These are phyloP conservation scores for Chenopodium quinoa DNA, from an alignment of 148 eudicot genomes.

Conservation along the genomic window DNA sequence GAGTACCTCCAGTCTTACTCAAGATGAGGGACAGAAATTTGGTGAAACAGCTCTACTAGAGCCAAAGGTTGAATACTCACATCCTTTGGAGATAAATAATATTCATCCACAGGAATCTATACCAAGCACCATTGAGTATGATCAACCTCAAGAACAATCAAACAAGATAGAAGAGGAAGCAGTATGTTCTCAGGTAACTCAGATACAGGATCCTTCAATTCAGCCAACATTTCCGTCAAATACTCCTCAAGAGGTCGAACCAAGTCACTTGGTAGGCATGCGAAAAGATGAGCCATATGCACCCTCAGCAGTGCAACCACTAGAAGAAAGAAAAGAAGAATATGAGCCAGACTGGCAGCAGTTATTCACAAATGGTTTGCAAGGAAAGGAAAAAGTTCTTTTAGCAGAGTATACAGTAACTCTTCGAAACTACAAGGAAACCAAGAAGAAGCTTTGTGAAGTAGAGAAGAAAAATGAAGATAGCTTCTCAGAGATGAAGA, in stretches of 20 bases:
- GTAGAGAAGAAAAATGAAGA: slow-evolving; percentile 53
- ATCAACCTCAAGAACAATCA: background rate
- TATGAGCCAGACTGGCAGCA: slow-evolving; percentile 65
- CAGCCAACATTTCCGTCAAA: background rate
- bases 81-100: slow-evolving; percentile 4
- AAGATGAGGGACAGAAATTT: background rate
- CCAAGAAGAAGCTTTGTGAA: slow-evolving; percentile 61
- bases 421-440: slow-evolving; percentile 64
- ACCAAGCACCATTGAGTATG: background rate
- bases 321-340: slow-evolving; percentile 25
- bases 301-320: slow-evolving; percentile 11
- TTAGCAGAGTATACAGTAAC: slow-evolving; percentile 66
- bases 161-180: slow-evolving; percentile 20
- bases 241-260: slow-evolving; percentile 15
- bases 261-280: slow-evolving; percentile 11
- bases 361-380: slow-evolving; percentile 56
- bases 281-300: slow-evolving; percentile 15
- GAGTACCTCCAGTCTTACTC: slow-evolving; percentile 19
- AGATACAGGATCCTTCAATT: slow-evolving; percentile 13
- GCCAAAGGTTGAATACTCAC: slow-evolving; percentile 9
- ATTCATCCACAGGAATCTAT: background rate
- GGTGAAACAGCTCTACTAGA: slow-evolving; percentile 6
- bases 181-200: slow-evolving; percentile 3
- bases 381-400: slow-evolving; percentile 70
- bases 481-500: slow-evolving; percentile 40